Percentiles rank a stretch among this genome's conserved stretches.
Evolutionary conservation across 2,329 filamentous ascomycete species (phyloP).

Genomic region (Diaporthe destruens): DNA sequence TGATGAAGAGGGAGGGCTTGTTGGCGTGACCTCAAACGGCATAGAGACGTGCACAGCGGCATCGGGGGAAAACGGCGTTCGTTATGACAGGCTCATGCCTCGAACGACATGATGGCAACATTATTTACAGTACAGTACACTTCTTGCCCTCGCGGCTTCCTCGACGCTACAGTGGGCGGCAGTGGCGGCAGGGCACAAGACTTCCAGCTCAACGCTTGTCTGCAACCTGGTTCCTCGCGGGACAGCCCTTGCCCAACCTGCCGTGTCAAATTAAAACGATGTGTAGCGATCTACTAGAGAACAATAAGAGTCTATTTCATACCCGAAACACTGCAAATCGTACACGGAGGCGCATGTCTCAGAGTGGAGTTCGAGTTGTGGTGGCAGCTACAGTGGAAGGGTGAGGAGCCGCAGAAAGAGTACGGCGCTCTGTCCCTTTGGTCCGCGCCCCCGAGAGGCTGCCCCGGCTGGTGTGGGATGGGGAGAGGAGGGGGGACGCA

Average conservation of each 20-base stretch:
- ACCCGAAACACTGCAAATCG: neutral
- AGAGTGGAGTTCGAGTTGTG: neutral
- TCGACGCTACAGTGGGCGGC: neutral
- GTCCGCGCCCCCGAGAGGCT: neutral
- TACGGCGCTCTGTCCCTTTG: neutral
- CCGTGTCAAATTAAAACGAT: conserved; percentile 21
- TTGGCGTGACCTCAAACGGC: conserved; percentile 25
- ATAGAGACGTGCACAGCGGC: conserved; percentile 38
- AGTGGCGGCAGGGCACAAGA: neutral
- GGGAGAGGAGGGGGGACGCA: too few relatives aligned
- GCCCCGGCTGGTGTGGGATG: neutral
- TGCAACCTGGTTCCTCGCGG: conserved; percentile 27
- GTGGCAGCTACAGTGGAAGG: neutral
- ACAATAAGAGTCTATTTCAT: conserved; percentile 7
- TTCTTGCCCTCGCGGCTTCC: neutral
- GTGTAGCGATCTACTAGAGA: conserved; percentile 30
- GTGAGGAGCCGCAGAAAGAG: neutral
- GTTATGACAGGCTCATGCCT: conserved; percentile 39
- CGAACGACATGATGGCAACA: conserved; percentile 41
- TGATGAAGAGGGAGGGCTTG: conserved; percentile 31
- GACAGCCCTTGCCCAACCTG: neutral
- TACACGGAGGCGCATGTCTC: neutral
- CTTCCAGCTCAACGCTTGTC: neutral
- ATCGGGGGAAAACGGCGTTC: conserved; percentile 38
- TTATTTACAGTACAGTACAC: conserved; percentile 37